phyloP scores from a whole-genome alignment of 768 basidiomycete species.

The Mrakia hoshinonis region DNA sequence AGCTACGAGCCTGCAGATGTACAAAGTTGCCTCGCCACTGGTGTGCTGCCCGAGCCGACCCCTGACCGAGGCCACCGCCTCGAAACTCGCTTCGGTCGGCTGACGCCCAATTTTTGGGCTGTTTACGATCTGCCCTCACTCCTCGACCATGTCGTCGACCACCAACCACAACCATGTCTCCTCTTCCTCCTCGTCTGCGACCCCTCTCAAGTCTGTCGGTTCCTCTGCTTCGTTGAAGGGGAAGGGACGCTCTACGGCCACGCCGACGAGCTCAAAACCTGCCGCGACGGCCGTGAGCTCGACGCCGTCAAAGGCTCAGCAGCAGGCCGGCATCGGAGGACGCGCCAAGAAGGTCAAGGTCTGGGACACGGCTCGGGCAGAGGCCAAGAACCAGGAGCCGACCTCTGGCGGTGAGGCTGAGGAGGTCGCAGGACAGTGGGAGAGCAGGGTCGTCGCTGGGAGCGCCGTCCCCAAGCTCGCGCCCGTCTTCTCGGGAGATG shows the following conservation, averaged over 20 bases:
- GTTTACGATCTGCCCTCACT: neutral
- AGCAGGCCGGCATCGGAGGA: neutral
- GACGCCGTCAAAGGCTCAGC: neutral
- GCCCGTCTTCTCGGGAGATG: slow-evolving; percentile 21
- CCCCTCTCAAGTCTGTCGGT: neutral
- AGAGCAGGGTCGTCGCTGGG: slow-evolving; percentile 14
- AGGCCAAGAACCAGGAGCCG: neutral
- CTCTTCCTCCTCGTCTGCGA: neutral
- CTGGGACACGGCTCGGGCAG: neutral
- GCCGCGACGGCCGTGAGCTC: neutral
- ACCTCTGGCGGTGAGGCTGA: neutral
- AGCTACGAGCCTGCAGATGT: too few species aligned
- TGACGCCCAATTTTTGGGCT: neutral
- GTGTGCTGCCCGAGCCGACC: neutral
- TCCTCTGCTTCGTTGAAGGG: neutral
- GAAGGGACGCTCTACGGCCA: neutral
- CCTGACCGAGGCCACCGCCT: too few species aligned
- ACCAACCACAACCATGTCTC: neutral
- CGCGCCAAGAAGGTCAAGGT: slow-evolving; percentile 4
- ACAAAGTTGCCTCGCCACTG: too few species aligned
- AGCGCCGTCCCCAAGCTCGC: slow-evolving; percentile 18
- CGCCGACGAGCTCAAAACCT: neutral
- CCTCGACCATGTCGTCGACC: neutral
- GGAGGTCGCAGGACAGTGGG: neutral
- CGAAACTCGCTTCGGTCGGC: neutral